phyloP scores from a whole-genome alignment of 306 rosid species.

The Begonia fuchsioides region DNA sequence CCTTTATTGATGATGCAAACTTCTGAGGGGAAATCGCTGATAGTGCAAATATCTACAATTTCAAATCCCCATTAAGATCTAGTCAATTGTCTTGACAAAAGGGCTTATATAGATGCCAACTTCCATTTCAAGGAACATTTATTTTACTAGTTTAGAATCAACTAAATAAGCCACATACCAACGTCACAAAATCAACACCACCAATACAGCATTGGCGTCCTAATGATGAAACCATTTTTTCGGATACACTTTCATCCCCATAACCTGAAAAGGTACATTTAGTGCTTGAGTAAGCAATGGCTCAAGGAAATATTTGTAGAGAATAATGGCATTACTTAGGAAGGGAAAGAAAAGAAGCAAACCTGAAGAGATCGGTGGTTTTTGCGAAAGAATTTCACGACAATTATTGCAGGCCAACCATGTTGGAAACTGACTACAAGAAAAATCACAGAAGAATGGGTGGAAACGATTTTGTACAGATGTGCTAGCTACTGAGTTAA shows the following conservation, averaged over 20 bases:
- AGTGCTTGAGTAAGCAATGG: conserved; percentile 7
- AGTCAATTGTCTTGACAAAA: neutral
- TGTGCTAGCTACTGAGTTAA: conserved; percentile 16
- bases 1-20: conserved; percentile 57
- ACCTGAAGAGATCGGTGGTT: conserved; percentile 27
- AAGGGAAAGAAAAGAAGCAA: conserved; percentile 10
- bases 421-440: conserved; percentile 38
- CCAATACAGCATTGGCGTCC: conserved; percentile 44
- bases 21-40: conserved; percentile 64
- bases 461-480: conserved; percentile 30
- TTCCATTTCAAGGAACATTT: no score
- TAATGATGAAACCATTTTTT: conserved; percentile 12
- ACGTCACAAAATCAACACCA: conserved; percentile 69
- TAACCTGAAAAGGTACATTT: conserved; percentile 21
- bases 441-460: conserved; percentile 65
- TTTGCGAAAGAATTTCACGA: conserved; percentile 16
- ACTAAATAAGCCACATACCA: conserved; percentile 36
- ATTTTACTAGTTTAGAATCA: neutral
- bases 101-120: no score
- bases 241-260: conserved; percentile 14
- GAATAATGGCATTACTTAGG: neutral
- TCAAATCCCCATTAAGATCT: neutral
- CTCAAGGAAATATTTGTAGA: neutral
- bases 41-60: conserved; percentile 66
- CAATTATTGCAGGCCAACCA: conserved; percentile 65